A percentile compares a stretch with the other conserved stretches of the same genome.
phyloP scores from a whole-genome alignment of 108 stramenopile genomes.

The Stephanodiscus minutulus region DNA sequence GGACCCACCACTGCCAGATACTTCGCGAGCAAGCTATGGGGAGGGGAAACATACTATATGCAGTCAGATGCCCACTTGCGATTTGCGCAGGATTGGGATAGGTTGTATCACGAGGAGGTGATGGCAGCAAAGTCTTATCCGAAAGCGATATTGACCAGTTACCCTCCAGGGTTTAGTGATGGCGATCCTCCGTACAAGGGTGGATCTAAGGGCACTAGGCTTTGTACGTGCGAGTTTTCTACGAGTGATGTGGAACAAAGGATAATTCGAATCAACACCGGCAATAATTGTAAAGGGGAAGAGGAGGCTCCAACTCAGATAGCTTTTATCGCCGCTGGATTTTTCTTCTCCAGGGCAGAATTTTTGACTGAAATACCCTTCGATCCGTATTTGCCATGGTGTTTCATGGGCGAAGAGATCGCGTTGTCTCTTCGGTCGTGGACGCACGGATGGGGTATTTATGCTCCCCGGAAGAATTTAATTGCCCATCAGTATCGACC shows the following conservation, averaged over 20 bases:
- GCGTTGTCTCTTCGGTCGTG: slow-evolving; percentile 75
- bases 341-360: slow-evolving; percentile 83
- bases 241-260: slow-evolving; percentile 61
- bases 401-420: slow-evolving; percentile 98
- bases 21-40: slow-evolving; percentile 89
- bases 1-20: slow-evolving; percentile 91
- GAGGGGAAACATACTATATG: slow-evolving; percentile 88
- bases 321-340: slow-evolving; percentile 89
- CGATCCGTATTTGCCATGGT: slow-evolving; percentile 94
- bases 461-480: slow-evolving; percentile 82
- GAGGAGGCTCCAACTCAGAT: slow-evolving; percentile 41
- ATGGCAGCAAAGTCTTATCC: slow-evolving; percentile 62
- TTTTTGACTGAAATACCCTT: slow-evolving; percentile 90
- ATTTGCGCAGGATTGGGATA: slow-evolving; percentile 85
- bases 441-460: slow-evolving; percentile 95
- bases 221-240: slow-evolving; percentile 67
- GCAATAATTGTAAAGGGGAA: slow-evolving; percentile 23
- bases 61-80: slow-evolving; percentile 90
- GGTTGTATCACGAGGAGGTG: slow-evolving; percentile 64
- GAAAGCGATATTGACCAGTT: slow-evolving; percentile 72
- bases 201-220: slow-evolving; percentile 56
- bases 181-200: slow-evolving; percentile 46
- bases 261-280: slow-evolving; percentile 71
- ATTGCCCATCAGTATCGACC: slow-evolving; percentile 91
- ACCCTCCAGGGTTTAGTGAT: slow-evolving; percentile 81